Evolutionary conservation across 805 yeast species (phyloP).

Genomic region (Ogataea pilisensis): DNA sequence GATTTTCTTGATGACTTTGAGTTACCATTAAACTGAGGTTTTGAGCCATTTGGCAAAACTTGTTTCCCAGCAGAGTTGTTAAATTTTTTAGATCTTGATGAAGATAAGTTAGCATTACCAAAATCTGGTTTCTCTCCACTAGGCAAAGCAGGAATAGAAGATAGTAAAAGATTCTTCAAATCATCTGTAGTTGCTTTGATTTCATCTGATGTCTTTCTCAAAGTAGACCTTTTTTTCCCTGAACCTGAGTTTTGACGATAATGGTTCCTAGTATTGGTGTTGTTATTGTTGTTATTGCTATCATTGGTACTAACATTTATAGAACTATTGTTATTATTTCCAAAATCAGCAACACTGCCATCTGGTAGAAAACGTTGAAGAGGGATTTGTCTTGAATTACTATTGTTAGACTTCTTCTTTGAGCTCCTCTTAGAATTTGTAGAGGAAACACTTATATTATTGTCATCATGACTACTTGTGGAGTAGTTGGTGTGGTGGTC

Average conservation of each 20-base stretch:
- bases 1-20: background rate
- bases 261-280: slow-evolving; percentile 10
- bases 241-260: slow-evolving; percentile 8
- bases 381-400: slow-evolving; percentile 14
- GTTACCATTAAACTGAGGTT: slow-evolving; percentile 10
- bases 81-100: background rate
- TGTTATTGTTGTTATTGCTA: slow-evolving; percentile 8
- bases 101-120: slow-evolving; percentile 3
- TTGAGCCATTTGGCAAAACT: slow-evolving; percentile 12
- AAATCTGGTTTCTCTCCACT: slow-evolving; percentile 19
- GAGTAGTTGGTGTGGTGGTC: slow-evolving; percentile 6
- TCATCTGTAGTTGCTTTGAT: slow-evolving; percentile 19
- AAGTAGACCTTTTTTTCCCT: slow-evolving; percentile 13
- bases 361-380: slow-evolving; percentile 31
- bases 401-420: slow-evolving; percentile 32
- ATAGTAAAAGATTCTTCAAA: slow-evolving; percentile 17
- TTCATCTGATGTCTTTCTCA: slow-evolving; percentile 19
- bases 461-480: too few species aligned
- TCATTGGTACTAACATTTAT: too few species aligned
- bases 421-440: slow-evolving; percentile 2
- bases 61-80: background rate
- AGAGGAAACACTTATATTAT: slow-evolving; percentile 3
- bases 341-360: slow-evolving; percentile 26
- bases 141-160: slow-evolving; percentile 18
- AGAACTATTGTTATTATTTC: too few species aligned